Evolutionary conservation across 176 grass and related monocot genomes (phyloP), one percentile per base, ranked within the genome.

Genomic region (Hyparrhenia diplandra): DNA sequence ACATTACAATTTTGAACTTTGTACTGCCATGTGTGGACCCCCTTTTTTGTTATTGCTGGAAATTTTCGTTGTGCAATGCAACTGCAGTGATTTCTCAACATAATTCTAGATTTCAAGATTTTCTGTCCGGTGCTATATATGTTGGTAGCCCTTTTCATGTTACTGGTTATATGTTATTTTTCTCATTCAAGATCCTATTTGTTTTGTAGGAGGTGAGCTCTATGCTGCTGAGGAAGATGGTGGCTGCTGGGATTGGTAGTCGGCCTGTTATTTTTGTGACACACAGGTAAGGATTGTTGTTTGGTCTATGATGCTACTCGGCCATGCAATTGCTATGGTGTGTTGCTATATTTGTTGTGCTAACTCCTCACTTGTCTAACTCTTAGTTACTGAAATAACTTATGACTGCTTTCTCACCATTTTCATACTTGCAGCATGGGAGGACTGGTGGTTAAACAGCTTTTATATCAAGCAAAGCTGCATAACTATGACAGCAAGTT

Each of bases 361-460:
- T 70, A 61, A 30, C 35, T 69, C 41, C 25, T 81, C 16, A 34
- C 10, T 49, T 77, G 23, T 80, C 2, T 54, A 24, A 51, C 46
- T 65, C 11, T 29, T 36, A 31, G 13, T 47, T 47, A 36, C 55
- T 28, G 39, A 74, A 80, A 81, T 57, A 67, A 68, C 49, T 84
- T 51, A 80, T 55, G 36, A 69, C 39, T 69, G 37, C n/a, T 25
- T 76, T 21, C 55, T 81, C 43, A 11, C 45, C 46, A 65, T 80
- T 43, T 84, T 87, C 16, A 8, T 82, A 75, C 70, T 86, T 94
- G 77, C 88, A 98, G 95, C 46, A 89, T 98, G 92, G 95, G 95
- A 34, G 95, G 95, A 39, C 84, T 98, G 76, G 95, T 98, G 74
- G 95, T 98, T 79, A 98, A 98, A 84, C 92, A 98, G 72, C 90